Evolutionary conservation across 2,329 filamentous ascomycete genomes (phyloP).

Genomic region (Ceratocystis papillata): DNA sequence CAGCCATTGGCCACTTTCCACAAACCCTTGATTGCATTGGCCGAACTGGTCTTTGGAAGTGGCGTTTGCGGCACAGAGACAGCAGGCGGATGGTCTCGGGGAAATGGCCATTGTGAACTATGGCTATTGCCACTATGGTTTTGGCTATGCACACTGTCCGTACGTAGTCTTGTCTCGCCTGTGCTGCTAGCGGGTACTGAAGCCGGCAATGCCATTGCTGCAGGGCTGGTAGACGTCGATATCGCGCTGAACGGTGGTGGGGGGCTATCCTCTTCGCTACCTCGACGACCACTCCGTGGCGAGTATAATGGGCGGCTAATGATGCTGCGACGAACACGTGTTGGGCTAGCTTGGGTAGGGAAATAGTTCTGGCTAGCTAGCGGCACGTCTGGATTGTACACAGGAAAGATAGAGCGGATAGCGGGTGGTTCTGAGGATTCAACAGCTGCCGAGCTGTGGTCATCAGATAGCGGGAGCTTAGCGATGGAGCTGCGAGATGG

Average conservation of each 20-base stretch:
- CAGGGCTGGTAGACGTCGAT: not conserved
- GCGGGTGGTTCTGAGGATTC: slow-evolving; percentile 32
- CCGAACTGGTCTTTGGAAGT: slow-evolving; percentile 44
- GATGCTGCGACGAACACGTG: slow-evolving; percentile 50
- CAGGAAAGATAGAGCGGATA: slow-evolving; percentile 64
- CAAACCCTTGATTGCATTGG: slow-evolving; percentile 51
- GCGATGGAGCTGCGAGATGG: slow-evolving; percentile 46
- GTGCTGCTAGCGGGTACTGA: too few species aligned
- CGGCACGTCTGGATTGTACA: slow-evolving; percentile 57
- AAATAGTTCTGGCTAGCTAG: slow-evolving; percentile 60
- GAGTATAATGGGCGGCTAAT: slow-evolving; percentile 57
- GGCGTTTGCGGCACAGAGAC: slow-evolving; percentile 33
- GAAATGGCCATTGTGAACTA: slow-evolving; percentile 26
- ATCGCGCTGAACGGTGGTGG: not conserved
- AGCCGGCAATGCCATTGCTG: too few species aligned
- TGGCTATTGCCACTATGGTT: slow-evolving; percentile 16
- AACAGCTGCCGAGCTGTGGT: not conserved
- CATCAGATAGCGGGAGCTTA: slow-evolving; percentile 39
- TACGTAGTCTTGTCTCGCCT: too few species aligned
- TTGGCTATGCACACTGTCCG: not conserved
- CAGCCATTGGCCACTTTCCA: slow-evolving; percentile 63
- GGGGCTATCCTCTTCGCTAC: slow-evolving; percentile 27
- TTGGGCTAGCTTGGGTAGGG: slow-evolving; percentile 54
- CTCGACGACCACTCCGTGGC: slow-evolving; percentile 28
- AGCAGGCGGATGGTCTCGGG: slow-evolving; percentile 30